Evolutionary conservation across 306 rosid genomes (phyloP), one percentile per base, ranked within the genome.

Genomic region (Vigna angularis): DNA sequence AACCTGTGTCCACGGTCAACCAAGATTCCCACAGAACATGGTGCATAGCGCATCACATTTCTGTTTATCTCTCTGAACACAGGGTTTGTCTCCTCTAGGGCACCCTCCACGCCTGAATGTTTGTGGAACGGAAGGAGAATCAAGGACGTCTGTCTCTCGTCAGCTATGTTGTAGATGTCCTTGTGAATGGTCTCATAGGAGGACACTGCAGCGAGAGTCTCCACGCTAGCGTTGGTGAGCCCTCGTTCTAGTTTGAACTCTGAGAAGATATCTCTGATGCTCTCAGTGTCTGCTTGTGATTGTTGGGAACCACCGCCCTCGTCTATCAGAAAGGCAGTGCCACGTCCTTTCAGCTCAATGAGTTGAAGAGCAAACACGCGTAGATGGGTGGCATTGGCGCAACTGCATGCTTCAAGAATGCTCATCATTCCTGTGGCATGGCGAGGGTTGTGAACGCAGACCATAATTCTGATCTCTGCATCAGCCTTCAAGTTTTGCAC

Each of bases 101-200:
- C 0, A 4, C 82, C 84, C 34, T 82, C 86, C 0, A 10, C 3
- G 0, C 11, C 65, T 1, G 28, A 9, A 0, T 82, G 81, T 28
- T 82, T 82, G 50, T 85, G 88, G 24, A 83, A 86, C 1, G 90
- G 90, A 9, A 86, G 84, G 12, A 86, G 73, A 15, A 84, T 59
- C 9, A 86, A 30, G 0, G 79, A 63, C 0, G 81, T 40, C 3
- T 49, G 80, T 34, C 55, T 86, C 64, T 83, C 87, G 14, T 70
- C 49, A 0, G 86, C 90, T 44, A 84, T 51, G 49, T 64, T 70
- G 62, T n/a, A 78, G 5, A 86, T 66, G 14, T 84, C 90, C 40
- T 67, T 80, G 40, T 86, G 87, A 42, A 83, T 86, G 0, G 87
- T 83, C 1, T n/a, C 36, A 0, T 32, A 86, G 1, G 71, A 4